Base-by-base conservation (phyloP, 2,329 filamentous ascomycete genomes). In the Fusarium neocosmosporiellum region DNA sequence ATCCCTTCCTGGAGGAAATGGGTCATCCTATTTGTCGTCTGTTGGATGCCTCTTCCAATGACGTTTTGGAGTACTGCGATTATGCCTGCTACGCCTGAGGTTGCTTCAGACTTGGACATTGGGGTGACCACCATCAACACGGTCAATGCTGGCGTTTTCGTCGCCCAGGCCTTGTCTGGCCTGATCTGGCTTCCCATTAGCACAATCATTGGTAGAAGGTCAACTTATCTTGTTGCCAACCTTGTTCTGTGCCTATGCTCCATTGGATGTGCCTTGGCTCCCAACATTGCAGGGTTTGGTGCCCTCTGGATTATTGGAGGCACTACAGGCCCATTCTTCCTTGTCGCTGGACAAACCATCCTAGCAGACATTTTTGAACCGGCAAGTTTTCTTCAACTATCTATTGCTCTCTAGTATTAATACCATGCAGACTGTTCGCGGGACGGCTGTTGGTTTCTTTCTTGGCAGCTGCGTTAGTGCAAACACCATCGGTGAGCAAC, bases 11-110 rank as follows among this genome's bases (percentile, higher is more conserved):
- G 76, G 76, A 59, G 76, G n/a, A 78, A 74, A 69, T 78, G 76
- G 75, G 64, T 78, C 1, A 78, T 78, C 13, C 74, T 78, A 16
- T 78, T 78, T 20, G 76, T 78, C 6, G 76, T 78, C 11, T 78
- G 76, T 8, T 78, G 76, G 76, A 78, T 78, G 76, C 75, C 76
- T 1, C 65, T 78, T 5, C 76, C 76, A 11, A 78, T 77, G 76
- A 78, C 76, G 2, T 78, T 78, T 54, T 78, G 76, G 76, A 74
- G 76, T 37, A 78, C 76, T 0, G 74, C 76, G 1, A 73, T 78
- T 6, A 76, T 78, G 76, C 75, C 76, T 3, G 76, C 74, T 0
- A 77, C 71, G 0, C 22, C 69, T 4, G 76, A 78, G 36, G 54
- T 78, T 16, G 73, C 76, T 1, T 55, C 68, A 4, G 70, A 64